Evolutionary conservation across 1,139 yeast species (phyloP), one percentile per base, ranked within the genome.

Genomic region (Taphrina confusa): DNA sequence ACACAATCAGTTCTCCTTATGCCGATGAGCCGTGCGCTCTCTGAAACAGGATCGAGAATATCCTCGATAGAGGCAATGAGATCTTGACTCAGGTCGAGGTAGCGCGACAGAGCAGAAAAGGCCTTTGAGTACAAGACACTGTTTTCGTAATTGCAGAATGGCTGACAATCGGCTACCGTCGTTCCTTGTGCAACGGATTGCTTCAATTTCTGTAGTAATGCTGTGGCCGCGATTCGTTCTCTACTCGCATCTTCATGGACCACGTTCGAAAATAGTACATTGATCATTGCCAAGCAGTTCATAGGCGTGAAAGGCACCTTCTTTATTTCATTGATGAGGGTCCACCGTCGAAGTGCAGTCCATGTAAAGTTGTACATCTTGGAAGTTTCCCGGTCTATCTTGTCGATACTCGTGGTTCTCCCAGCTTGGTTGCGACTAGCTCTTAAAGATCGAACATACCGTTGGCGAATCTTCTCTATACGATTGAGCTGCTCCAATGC

Each of bases 331-430:
- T 47, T 16, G 12, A 54, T 44, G 2, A 54, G 34, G 34, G 18
- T 36, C 58, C 58, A 54, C 9, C 58, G 50, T 18, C 52, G 52
- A 12, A 47, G 12, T 12, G 52, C 52, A 9, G 23, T 18, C 40
- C 52, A 47, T 8, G 52, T 25, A 33, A 47, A 47, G 23, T 22
- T 31, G 31, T 20, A 23, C 30, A 47, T 22, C 42, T 22, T 31
- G 18, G 39, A 8, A 6, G 52, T 34, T 11, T 47, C 52, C 5
- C 52, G 39, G 14, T 31, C 39, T n/a, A 47, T 14, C 31, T 34
- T 47, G 8, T 31, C 52, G 6, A 47, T 20, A 18, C 37, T 30
- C 20, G 27, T 30, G n/a, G 12, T 37, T n/a, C 20, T 37, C 1
- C 42, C 42, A 25, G 12, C 16, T n/a, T 18, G 34, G 1, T 4